phyloP scores from a whole-genome alignment of 2,329 filamentous ascomycete genomes.

The Alternaria angustiovoidea region DNA sequence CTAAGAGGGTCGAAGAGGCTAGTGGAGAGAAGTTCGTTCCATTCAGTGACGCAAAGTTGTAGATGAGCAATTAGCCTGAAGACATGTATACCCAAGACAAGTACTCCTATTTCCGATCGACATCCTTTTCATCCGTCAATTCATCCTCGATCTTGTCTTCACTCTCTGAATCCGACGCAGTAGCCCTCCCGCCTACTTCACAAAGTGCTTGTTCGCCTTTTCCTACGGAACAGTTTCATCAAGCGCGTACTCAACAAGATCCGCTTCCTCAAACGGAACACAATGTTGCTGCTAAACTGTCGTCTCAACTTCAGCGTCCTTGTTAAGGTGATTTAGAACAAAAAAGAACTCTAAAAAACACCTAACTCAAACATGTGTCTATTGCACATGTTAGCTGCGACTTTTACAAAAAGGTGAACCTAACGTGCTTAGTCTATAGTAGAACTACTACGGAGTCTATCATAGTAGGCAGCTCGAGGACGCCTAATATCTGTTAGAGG shows the following conservation, averaged over 20 bases:
- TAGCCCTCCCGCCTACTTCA: background rate
- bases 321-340: background rate
- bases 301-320: background rate
- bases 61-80: background rate
- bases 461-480: too few species aligned
- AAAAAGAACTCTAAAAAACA: background rate
- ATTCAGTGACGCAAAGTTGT: conserved; percentile 37
- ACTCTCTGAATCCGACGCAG: background rate
- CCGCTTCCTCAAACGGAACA: background rate
- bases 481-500: accelerated
- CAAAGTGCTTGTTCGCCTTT: background rate
- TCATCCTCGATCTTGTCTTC: background rate
- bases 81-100: background rate
- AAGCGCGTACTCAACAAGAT: background rate
- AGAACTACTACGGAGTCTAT: background rate
- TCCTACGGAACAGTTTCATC: background rate
- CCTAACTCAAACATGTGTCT: background rate
- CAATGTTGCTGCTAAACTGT: background rate
- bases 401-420: background rate
- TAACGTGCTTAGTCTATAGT: background rate
- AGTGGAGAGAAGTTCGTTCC: conserved; percentile 49
- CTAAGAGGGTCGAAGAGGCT: conserved; percentile 59
- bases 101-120: background rate
- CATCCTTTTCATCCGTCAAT: background rate
- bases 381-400: background rate